These are phyloP conservation scores for Psilocybe sp. DNA, from an alignment of 768 basidiomycete genomes.

Conservation along the genomic window DNA sequence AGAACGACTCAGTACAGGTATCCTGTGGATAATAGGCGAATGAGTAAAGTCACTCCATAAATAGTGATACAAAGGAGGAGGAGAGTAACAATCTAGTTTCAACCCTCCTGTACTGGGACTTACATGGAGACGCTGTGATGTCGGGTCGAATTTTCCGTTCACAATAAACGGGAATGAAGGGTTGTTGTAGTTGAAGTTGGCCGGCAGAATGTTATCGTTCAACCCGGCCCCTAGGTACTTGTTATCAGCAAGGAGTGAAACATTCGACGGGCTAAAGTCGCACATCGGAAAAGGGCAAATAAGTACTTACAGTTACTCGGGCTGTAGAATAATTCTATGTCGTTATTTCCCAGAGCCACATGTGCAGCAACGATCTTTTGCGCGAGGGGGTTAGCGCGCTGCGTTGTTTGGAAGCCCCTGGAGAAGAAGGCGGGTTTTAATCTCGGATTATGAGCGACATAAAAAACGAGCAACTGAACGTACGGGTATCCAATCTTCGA, in stretches of 20 bases:
- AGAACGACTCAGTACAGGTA: slow-evolving; percentile 38
- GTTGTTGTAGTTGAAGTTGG: slow-evolving; percentile 40
- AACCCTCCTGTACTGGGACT: slow-evolving; percentile 8
- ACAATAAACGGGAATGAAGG: slow-evolving; percentile 39
- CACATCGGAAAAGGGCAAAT: too few relatives aligned
- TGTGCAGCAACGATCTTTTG: slow-evolving; percentile 54
- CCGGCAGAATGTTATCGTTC: slow-evolving; percentile 39
- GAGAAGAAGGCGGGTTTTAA: background rate
- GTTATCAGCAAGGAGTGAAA: too few relatives aligned
- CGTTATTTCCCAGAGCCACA: slow-evolving; percentile 41
- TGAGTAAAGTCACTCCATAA: background rate
- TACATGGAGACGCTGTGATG: slow-evolving; percentile 49
- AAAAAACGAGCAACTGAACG: slow-evolving; percentile 15
- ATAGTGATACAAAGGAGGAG: background rate
- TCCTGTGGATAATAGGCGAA: slow-evolving; percentile 25
- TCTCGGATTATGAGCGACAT: background rate
- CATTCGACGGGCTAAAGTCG: too few relatives aligned
- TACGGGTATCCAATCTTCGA: slow-evolving; percentile 48
- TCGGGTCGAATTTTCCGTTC: slow-evolving; percentile 41
- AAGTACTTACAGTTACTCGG: slow-evolving; percentile 48
- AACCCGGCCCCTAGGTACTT: slow-evolving; percentile 39
- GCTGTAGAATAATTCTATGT: slow-evolving; percentile 38
- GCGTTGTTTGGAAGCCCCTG: slow-evolving; percentile 57
- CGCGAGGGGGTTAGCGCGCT: slow-evolving; percentile 54
- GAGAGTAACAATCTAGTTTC: too few relatives aligned